Evolutionary conservation across 2,329 filamentous ascomycete genomes (phyloP).

Genomic region (Colletotrichum sp.): DNA sequence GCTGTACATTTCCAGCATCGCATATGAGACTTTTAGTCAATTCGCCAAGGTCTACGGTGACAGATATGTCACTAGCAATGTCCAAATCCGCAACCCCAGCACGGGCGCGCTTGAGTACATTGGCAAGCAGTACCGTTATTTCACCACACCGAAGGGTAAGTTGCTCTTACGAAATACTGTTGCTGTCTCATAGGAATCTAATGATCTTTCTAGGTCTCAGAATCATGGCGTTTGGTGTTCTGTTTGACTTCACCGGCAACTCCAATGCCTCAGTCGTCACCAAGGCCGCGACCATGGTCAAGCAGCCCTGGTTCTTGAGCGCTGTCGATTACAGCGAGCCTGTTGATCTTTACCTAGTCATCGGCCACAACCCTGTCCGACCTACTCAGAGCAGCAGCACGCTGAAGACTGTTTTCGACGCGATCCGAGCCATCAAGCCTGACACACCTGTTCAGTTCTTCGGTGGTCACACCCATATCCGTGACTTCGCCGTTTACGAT

Average conservation of each 20-base stretch:
- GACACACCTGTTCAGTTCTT: slow-evolving; percentile 68
- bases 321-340: slow-evolving; percentile 58
- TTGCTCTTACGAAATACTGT: too few species aligned
- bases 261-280: slow-evolving; percentile 67
- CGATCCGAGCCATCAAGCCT: slow-evolving; percentile 62
- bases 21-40: slow-evolving; percentile 65
- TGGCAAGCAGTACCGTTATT: slow-evolving; percentile 48
- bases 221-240: slow-evolving; percentile 49
- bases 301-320: slow-evolving; percentile 65
- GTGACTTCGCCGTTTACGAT: slow-evolving; percentile 70
- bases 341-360: slow-evolving; percentile 67
- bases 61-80: slow-evolving; percentile 50
- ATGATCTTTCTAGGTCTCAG: slow-evolving; percentile 30
- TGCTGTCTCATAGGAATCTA: not conserved
- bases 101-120: slow-evolving; percentile 45
- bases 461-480: slow-evolving; percentile 68
- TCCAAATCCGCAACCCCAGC: slow-evolving; percentile 45
- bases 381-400: slow-evolving; percentile 47
- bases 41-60: slow-evolving; percentile 62
- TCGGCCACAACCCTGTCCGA: slow-evolving; percentile 67
- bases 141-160: slow-evolving; percentile 42
- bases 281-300: slow-evolving; percentile 53
- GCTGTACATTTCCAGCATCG: slow-evolving; percentile 66
- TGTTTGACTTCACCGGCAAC: slow-evolving; percentile 58
- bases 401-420: slow-evolving; percentile 53